These are phyloP conservation scores for Aphanocladium album DNA, from an alignment of 2,329 filamentous ascomycete species.

Conservation along the genomic window DNA sequence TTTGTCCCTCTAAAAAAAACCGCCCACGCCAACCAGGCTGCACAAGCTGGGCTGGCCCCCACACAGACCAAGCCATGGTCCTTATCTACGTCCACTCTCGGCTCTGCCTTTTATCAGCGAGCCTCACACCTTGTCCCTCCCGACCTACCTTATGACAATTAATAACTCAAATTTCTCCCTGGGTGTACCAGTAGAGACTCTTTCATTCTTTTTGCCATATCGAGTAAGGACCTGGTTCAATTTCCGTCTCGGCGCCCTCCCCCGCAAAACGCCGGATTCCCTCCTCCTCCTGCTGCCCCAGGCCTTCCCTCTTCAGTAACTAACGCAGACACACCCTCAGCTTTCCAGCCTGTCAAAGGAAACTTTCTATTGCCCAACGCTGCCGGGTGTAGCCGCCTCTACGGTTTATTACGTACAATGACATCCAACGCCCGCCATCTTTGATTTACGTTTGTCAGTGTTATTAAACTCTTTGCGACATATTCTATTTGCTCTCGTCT, in stretches of 20 bases:
- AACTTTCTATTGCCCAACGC: background rate
- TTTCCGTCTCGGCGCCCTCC: background rate
- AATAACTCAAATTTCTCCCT: background rate
- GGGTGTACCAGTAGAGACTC: too few species aligned
- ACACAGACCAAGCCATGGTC: background rate
- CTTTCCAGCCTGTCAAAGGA: background rate
- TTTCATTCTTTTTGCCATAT: background rate
- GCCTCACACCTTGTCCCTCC: background rate
- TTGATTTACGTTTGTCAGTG: background rate
- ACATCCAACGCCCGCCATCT: background rate
- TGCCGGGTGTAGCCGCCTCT: background rate
- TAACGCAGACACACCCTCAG: too few species aligned
- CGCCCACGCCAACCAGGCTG: too few species aligned
- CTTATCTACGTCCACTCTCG: slow-evolving; percentile 11
- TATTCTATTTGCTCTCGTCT: too few species aligned
- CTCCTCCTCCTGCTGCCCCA: background rate
- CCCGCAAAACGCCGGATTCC: background rate
- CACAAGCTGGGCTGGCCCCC: background rate
- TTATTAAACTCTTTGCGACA: background rate
- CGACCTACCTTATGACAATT: background rate
- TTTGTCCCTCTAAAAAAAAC: too few species aligned
- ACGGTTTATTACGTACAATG: slow-evolving; percentile 7
- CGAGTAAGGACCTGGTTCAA: background rate
- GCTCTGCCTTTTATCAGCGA: slow-evolving; percentile 2
- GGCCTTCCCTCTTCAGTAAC: background rate